Base-by-base conservation (phyloP, 2,329 filamentous ascomycete species). In the Sporothrix phasma region DNA sequence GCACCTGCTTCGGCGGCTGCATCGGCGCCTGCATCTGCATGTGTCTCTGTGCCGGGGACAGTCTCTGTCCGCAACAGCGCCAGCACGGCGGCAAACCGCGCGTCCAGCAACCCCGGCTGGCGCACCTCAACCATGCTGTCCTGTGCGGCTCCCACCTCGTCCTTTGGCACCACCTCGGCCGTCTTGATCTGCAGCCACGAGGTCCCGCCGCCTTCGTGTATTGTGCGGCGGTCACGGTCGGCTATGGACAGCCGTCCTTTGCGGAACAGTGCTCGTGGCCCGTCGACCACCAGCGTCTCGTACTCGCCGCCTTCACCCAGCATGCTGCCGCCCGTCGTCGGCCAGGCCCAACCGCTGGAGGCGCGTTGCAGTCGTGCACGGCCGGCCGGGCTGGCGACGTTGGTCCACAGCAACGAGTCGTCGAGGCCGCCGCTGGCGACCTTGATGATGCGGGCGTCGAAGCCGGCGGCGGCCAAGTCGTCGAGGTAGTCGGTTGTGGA, bases 281-380 rank as follows among this genome's bases (percentile, higher is more conserved):
- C 94, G 74, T 92, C 85, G 41, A 97, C 72, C 51, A 94, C 91
- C 61, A 97, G 78, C 34, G 92, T 97, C 81, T 97, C 94, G 74
- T 95, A 97, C 78, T 97, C 94, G 3, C 94, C 94, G 5, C 94
- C 94, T 74, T 97, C 94, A 0, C 94, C 94, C 19, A 97, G 76
- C 10, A 92, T 84, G 24, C 65, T 67, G 13, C 63, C 65, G 24
- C 7, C 60, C 53, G 1, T 53, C 8, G 89, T 88, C 0, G 89
- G 58, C 49, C 78, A 71, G 76, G 51, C 88, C 88, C 75, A 95
- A 96, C 67, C 84, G 81, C 59, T 79, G 77, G 90, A 80, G 0
- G 85, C 80, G 46, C 73, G 76, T 70, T 79, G 77, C 51, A 86
- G 72, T 62, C 78, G 76, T 45, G 71, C 72, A 49, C 80, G 78